Evolutionary conservation across 2,329 filamentous ascomycete genomes (phyloP), one percentile per base, ranked within the genome.

Genomic region (Ceratocystis diversiconidia): DNA sequence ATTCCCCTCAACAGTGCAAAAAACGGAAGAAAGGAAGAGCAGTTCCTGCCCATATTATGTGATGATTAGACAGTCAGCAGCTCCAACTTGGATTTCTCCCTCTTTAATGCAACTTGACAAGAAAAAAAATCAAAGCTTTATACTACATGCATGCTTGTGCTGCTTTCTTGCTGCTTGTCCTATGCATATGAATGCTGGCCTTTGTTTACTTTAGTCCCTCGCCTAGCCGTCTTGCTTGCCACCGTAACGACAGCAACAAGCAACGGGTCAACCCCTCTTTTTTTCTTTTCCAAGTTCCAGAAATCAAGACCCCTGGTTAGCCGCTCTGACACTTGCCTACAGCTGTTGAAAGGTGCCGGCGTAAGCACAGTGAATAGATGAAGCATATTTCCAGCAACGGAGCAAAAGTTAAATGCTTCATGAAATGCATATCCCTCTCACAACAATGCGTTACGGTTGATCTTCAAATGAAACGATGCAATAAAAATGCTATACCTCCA

Each of bases 401-500:
- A 41, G 12, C 10, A 4, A 12, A 15, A 41, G 36, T 15, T 12
- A 5, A 15, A 41, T 41, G 36, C 36, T 41, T 41, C 36, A 41
- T 12, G 10, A 15, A 36, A 36, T 36, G 32, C 32, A 36, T 12
- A 10, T 36, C 32, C 32, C 12, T 36, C 32, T 36, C 32, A 36
- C 32, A 48, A 48, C 6, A 19, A 48, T 48, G 44, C 46, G 17
- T 17, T 22, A 15, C 48, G 15, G 3, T 12, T 28, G 19, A 22
- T 25, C 19, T 19, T 22, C 28, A 57, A 36, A 59, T 17, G 7
- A 59, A 36, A 36, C 17, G 5, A 59, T 59, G 28, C 55, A 59
- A 59, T 59, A 57, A 57, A 12, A 28, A 59, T 59, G 30, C 25
- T n/a, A 8, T 59, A 59, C 55, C 55, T 59, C 28, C 55, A 59